Evolutionary conservation across 2,329 filamentous ascomycete species (phyloP).

Genomic region (Exophiala mesophila): DNA sequence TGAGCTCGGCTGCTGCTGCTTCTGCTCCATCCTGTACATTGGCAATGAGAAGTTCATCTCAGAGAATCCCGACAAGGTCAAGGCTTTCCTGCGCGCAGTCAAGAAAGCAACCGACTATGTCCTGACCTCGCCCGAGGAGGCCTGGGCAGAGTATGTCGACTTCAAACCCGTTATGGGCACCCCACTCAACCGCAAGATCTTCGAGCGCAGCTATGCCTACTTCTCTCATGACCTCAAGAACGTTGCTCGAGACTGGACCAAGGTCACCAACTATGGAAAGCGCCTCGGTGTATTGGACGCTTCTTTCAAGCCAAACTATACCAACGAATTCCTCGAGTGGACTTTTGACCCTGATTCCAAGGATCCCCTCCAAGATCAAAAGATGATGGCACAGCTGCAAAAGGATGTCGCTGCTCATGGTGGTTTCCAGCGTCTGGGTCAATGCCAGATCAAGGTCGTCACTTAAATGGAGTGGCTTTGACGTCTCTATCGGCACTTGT

Average conservation of each 20-base stretch:
- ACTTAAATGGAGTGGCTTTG: too few relatives aligned
- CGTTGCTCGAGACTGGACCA: constrained; percentile 67
- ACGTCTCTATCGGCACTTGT: too few relatives aligned
- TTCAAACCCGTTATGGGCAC: constrained; percentile 68
- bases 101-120: constrained; percentile 72
- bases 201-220: constrained; percentile 72
- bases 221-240: constrained; percentile 72
- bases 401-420: constrained; percentile 60
- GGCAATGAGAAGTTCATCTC: constrained; percentile 66
- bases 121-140: constrained; percentile 56
- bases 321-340: constrained; percentile 67
- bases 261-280: constrained; percentile 74
- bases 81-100: constrained; percentile 65
- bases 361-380: constrained; percentile 69
- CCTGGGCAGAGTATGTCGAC: constrained; percentile 65
- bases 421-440: constrained; percentile 51
- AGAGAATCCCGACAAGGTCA: constrained; percentile 61
- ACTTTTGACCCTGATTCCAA: constrained; percentile 57
- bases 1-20: constrained; percentile 76
- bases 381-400: constrained; percentile 66
- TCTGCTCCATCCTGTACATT: constrained; percentile 77
- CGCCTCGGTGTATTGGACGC: constrained; percentile 62
- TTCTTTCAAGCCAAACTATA: constrained; percentile 67
- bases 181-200: constrained; percentile 69
- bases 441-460: too few relatives aligned